Evolutionary conservation across 306 rosid species (phyloP), one percentile per base, ranked within the genome.

Genomic region (Inga leiocalycina): DNA sequence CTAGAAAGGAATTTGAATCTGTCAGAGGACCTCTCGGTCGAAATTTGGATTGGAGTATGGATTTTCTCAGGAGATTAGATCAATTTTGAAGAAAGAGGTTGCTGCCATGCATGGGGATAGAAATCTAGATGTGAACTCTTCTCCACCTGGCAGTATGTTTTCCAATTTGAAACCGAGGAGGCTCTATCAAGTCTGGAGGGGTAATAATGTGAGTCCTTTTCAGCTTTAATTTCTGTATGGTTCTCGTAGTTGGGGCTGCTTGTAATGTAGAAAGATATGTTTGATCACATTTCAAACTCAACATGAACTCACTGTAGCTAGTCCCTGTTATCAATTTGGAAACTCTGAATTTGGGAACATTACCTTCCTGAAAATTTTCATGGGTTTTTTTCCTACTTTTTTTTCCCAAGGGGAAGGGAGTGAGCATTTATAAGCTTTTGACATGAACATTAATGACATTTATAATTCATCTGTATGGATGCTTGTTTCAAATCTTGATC

Each of bases 101-200:
- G 79, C 24, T 65, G 54, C 85, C 81, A 78, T 86, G 85, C 84
- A 69, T 69, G 85, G 84, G 91, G 76, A 81, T 43, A 75, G 72
- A 71, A 81, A 75, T 84, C 77, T 59, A 48, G 83, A 79, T 14
- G 77, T 81, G 86, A 90, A 81, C 74, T 86, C 37, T 85, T 79
- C 83, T 79, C 74, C 73, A 77, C 84, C 86, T 64, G 66, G 48
- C 59, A 79, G 52, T 64, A 86, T 84, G 88, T 82, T 71, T 72
- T 90, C 76, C 43, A 79, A 87, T 57, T 48, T 82, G 51, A 80
- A 77, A 51, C 85, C 89, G 82, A 84, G 65, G 80, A 92, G 98
- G 84, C 89, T 96, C 62, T 94, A 96, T 84, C 91, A 92, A 92
- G 97, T 87, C 69, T 96, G 99, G 98, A 90, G 90, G 80, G 98